Evolutionary conservation across 805 yeast species (phyloP), one percentile per base, ranked within the genome.

Genomic region (Lipomyces kockii): DNA sequence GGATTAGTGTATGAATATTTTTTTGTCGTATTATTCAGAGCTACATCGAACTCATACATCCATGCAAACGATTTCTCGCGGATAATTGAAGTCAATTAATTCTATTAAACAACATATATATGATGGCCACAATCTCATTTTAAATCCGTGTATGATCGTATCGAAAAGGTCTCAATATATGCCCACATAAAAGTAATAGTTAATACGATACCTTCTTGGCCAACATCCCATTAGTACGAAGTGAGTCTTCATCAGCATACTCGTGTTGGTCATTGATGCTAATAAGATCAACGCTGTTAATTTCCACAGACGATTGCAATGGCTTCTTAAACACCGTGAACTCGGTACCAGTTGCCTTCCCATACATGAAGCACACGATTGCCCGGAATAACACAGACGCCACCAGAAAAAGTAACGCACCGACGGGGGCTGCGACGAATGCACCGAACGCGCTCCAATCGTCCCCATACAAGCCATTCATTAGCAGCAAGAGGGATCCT

Each of bases 381-480:
- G 61, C 60, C 22, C 72, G 67, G 2, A 61, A 46, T 9, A 60
- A 8, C 12, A 69, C 66, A 20, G 72, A 55, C 17, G 64, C 72
- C 12, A 54, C 43, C 20, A 69, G 65, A 68, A 88, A 80, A 5
- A 89, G 69, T 1, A 92, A 71, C 11, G 94, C 92, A 34, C 94
- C 96, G 53, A 88, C 83, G 5, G 97, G 97, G 0, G 97, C 95
- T 69, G 89, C 90, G 6, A 90, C 94, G 78, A 93, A 93, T 1
- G 97, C 97, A 29, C 97, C 98, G 80, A 93, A 93, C 0, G 97
- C 88, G 74, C 96, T 91, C 97, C 97, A 93, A 76, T 93, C 97
- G 60, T 83, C 85, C 5, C 85, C 81, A 75, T 93, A 93, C 34
- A 93, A 80, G 56, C 98, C 97, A 27, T 77, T 68, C 60, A 75